phyloP scores from a whole-genome alignment of 805 yeast genomes.

The Pichia eremophila region DNA sequence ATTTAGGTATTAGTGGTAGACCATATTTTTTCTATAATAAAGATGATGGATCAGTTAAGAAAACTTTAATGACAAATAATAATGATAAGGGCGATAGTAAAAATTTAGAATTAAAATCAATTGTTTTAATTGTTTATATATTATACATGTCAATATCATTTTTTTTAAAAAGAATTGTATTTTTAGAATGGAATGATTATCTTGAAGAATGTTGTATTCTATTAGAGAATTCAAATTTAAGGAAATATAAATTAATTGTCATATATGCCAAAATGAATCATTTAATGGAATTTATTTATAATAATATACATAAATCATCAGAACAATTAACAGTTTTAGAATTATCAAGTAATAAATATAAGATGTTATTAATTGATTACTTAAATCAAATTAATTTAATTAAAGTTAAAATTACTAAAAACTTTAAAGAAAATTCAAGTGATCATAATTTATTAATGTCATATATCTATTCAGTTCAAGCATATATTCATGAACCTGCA shows the following conservation, averaged over 20 bases:
- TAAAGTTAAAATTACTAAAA: constrained; percentile 28
- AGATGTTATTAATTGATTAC: constrained; percentile 38
- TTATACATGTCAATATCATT: constrained; percentile 55
- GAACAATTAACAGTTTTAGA: constrained; percentile 26
- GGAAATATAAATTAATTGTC: constrained; percentile 37
- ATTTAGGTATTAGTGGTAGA: constrained; percentile 60
- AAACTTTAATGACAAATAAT: constrained; percentile 27
- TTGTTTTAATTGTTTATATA: constrained; percentile 52
- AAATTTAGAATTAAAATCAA: constrained; percentile 36
- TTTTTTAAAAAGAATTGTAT: constrained; percentile 54
- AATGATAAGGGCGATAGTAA: constrained; percentile 30
- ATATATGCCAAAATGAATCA: constrained; percentile 50
- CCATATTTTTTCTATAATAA: constrained; percentile 34
- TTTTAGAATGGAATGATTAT: constrained; percentile 55
- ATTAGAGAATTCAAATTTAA: constrained; percentile 32
- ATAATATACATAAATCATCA: constrained; percentile 34
- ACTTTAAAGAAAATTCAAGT: constrained; percentile 22
- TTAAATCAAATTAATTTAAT: constrained; percentile 36
- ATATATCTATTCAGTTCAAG: constrained; percentile 54
- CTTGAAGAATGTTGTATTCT: constrained; percentile 49
- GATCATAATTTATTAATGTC: constrained; percentile 33
- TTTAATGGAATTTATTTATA: constrained; percentile 52
- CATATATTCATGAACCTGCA: constrained; percentile 54
- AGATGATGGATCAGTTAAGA: constrained; percentile 32
- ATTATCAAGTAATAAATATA: constrained; percentile 22